A percentile compares a stretch with the other conserved stretches of the same genome.
Conservation (phyloP, 2,329 filamentous ascomycete species). For the Colletotrichum coccodes region DNA sequence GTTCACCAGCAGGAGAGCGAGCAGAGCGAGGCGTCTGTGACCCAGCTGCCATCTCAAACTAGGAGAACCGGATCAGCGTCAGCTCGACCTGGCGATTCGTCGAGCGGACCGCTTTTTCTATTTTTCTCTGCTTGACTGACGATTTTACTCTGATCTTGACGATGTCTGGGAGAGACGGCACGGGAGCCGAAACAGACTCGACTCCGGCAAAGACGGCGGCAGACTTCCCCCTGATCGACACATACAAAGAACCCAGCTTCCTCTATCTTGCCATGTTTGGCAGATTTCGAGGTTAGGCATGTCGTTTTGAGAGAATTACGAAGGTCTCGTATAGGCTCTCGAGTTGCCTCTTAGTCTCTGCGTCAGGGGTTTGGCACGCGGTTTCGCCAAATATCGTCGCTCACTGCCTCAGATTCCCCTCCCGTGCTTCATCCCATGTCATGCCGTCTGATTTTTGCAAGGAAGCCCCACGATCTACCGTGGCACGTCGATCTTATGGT, state of each 20-base stretch:
- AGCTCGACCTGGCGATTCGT: background rate
- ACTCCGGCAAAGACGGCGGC: background rate
- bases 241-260: background rate
- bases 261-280: background rate
- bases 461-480: background rate
- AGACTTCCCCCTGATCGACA: background rate
- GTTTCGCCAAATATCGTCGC: background rate
- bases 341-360: background rate
- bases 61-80: background rate
- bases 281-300: background rate
- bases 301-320: background rate
- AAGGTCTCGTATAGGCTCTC: background rate
- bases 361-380: background rate
- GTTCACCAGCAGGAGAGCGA: too few species aligned
- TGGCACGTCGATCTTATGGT: background rate
- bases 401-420: constrained; percentile 7
- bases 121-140: background rate
- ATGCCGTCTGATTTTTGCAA: constrained; percentile 16
- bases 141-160: background rate
- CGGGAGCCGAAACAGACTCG: too few species aligned
- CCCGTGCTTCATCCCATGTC: constrained; percentile 25
- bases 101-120: background rate
- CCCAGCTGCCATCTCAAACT: background rate
- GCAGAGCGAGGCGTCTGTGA: background rate
- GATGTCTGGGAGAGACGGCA: background rate